Evolutionary conservation across 352 stramenopile genomes (phyloP), one percentile per base, ranked within the genome.

Genomic region (Peronospora destructor): DNA sequence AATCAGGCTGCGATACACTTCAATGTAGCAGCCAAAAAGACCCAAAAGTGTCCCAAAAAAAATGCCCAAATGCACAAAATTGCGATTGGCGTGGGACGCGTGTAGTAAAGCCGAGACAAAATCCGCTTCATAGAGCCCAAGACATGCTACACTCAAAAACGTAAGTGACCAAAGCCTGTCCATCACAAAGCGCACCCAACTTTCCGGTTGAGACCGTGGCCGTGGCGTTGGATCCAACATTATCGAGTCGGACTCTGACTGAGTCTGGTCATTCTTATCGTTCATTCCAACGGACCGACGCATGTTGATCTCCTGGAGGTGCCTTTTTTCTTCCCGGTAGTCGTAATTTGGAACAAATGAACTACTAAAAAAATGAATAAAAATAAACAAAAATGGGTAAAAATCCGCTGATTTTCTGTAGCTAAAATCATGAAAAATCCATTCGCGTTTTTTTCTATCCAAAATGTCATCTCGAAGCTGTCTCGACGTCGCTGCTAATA

Each of bases 21-120:
- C 78, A 37, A 89, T 84, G 64, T 89, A 89, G 47, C 55, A 56
- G 0, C 67, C 74, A 39, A 90, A 76, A 33, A 78, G 53, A 35
- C 79, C 64, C 29, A 87, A 49, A 4, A 85, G 43, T 33, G 75
- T 74, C 34, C 57, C 69, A 48, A 65, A 75, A 14, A 69, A 56
- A 38, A 88, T 69, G 40, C 71, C 70, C 28, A 81, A 47, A 26
- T 75, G 67, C 39, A 88, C 66, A 28, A 78, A 80, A 36, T 14
- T 47, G 35, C 78, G 75, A 43, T 72, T 70, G 14, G 71, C 78
- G n/a, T 68, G 49, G 0, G 53, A 51, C 3, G 78, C 59, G 33
- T 84, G 79, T 32, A 89, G 64, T 45, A 88, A 44, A 26, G 74
- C 54, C 5, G 77, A 56, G 29, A 81, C 53, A 48, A 89, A 87